Base-by-base conservation (phyloP, 192 early-diverging fungal species). In the Coemansia sp. region DNA sequence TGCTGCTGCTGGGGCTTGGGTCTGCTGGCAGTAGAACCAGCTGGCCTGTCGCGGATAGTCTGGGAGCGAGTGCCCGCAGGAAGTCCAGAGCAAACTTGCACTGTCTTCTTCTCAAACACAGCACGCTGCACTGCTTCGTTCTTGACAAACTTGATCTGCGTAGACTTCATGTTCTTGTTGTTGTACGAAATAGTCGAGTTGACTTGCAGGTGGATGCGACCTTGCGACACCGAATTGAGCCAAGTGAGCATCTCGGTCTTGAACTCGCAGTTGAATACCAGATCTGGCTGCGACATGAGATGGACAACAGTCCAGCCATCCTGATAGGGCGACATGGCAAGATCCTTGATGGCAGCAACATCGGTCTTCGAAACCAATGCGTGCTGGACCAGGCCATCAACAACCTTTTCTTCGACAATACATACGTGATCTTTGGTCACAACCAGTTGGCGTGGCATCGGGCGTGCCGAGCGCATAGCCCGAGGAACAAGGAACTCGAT, bases 231-330 rank as follows among this genome's bases (percentile, higher is more conserved):
- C 59, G 81, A 81, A 56, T 82, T 63, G 46, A 92, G 64, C 70
- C 87, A 84, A 7, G 84, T 72, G 12, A 89, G 61, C 12, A 92
- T 68, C 68, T 92, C 90, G 3, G 89, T 92, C 75, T 92, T 92
- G 63, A 90, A 84, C 48, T 63, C 60, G 60, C 86, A 87, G 56
- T 84, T 84, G 10, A 90, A 52, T 20, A 92, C 71, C 40, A 86
- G 67, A 60, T 90, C 90, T 4, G 86, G 84, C 24, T 79, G 64
- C 42, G 48, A 68, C 51, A 86, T 71, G 8, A 87, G 51, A 55
- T 88, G 86, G 8, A 88, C 42, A 52, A 92, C 76, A 23, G 86
- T 73, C 88, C 89, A 92, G 55, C 87, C 88, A 67, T 92, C 90
- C 53, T 84, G 76, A 53, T 85, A 79, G 38, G 84, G 85, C 11